These are phyloP conservation scores for Albizia julibrissin DNA, from an alignment of 306 rosid species.

Conservation along the genomic window DNA sequence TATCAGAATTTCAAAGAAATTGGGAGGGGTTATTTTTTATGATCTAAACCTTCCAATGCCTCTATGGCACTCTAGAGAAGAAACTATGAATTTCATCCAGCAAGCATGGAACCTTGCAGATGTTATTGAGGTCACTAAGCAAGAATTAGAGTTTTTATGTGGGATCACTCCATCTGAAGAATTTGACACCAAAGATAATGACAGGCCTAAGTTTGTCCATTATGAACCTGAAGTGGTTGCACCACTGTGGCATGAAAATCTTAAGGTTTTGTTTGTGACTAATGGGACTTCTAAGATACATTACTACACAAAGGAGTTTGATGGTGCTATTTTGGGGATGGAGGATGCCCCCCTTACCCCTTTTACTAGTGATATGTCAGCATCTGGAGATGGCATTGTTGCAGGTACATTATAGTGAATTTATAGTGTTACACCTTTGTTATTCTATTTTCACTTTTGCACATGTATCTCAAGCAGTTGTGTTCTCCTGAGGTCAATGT, in stretches of 20 bases:
- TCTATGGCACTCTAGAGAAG: conserved; percentile 84
- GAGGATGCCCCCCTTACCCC: conserved; percentile 89
- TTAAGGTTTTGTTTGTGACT: conserved; percentile 89
- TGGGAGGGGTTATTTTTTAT: conserved; percentile 81
- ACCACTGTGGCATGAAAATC: conserved; percentile 85
- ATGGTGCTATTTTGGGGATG: conserved; percentile 84
- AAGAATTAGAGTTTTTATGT: conserved; percentile 89
- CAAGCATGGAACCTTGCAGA: conserved; percentile 88
- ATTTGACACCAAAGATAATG: conserved; percentile 82
- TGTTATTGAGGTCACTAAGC: conserved; percentile 92
- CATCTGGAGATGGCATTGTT: conserved; percentile 91
- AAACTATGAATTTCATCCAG: conserved; percentile 65
- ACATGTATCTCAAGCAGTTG: not conserved
- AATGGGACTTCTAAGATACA: conserved; percentile 96
- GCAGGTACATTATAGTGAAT: conserved; percentile 65
- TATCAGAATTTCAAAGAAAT: conserved; percentile 67
- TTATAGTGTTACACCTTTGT: not conserved
- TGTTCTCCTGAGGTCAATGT: not conserved
- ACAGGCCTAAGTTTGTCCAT: conserved; percentile 77
- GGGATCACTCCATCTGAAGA: conserved; percentile 83
- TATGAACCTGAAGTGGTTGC: conserved; percentile 62
- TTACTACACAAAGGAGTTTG: conserved; percentile 73
- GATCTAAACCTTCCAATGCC: conserved; percentile 93
- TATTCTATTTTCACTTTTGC: not conserved
- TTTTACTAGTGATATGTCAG: conserved; percentile 82